Conservation (phyloP, 2,329 filamentous ascomycete genomes). For the Biscogniauxia sp. region DNA sequence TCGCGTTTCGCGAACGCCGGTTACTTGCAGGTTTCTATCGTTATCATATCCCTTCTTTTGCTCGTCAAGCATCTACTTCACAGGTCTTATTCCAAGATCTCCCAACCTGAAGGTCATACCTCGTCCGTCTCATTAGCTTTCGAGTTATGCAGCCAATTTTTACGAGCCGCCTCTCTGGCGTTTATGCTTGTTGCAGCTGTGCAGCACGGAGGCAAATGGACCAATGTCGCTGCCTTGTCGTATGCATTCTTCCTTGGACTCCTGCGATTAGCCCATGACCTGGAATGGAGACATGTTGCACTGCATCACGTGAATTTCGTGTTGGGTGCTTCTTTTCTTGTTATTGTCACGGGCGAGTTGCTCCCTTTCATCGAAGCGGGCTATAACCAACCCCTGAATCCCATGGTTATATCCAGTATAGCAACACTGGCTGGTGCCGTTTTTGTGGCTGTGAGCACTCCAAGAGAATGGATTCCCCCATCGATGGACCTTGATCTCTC, state of each 20-base stretch:
- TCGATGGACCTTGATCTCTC: constrained; percentile 38
- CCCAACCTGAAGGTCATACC: constrained; percentile 32
- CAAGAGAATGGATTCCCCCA: constrained; percentile 50
- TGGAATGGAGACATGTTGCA: constrained; percentile 44
- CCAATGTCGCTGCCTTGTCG: constrained; percentile 36
- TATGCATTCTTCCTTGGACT: constrained; percentile 46
- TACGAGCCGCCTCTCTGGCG: constrained; percentile 38
- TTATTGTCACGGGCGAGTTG: constrained; percentile 37
- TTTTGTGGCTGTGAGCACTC: constrained; percentile 43
- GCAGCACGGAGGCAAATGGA: constrained; percentile 34
- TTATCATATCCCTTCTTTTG: constrained; percentile 38
- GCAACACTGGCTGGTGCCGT: constrained; percentile 37
- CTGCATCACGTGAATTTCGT: constrained; percentile 50
- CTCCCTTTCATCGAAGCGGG: constrained; percentile 44
- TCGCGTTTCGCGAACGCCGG: constrained; percentile 41
- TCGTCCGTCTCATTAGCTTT: constrained; percentile 41
- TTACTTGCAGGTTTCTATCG: constrained; percentile 37
- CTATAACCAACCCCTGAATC: constrained; percentile 30
- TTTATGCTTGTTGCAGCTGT: constrained; percentile 39
- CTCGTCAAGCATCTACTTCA: constrained; percentile 34
- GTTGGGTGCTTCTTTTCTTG: constrained; percentile 35
- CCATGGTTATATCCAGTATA: constrained; percentile 35
- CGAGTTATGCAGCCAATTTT: constrained; percentile 42
- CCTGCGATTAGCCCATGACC: constrained; percentile 39
- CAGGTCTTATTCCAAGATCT: constrained; percentile 29